Base-by-base conservation (phyloP, 106 monocot species). In the Platanthera guangdongensis region DNA sequence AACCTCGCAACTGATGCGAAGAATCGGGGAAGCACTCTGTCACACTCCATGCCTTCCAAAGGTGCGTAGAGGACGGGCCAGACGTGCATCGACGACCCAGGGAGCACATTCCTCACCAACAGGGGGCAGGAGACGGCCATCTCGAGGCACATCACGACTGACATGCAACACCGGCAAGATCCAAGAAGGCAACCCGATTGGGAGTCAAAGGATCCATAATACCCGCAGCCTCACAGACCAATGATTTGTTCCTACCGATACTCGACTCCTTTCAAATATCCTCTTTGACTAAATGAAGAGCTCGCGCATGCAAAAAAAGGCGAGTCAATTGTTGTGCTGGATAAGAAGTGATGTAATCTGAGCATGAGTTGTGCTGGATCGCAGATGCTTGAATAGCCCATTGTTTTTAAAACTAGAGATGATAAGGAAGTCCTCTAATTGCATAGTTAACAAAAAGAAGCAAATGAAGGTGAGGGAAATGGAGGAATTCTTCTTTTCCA, bases 231-330 rank as follows among this genome's bases (percentile, higher is more conserved):
- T 74, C 49, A 28, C 39, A 71, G 70, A 71, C 71, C 71, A 71
- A 78, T 78, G 78, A 78, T 71, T 32, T 57, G 71, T 78, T 71
- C 78, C 71, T 70, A 71, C 71, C 71, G 54, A 78, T 78, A 78
- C 77, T 77, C 19, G 65, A 77, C 47, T 74, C 72, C 50, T 72
- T 72, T 72, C 72, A 50, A 47, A 72, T 72, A 72, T 49, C 47
- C 46, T 47, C 72, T 14, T 49, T 49, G 45, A 47, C n/a, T 48
- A 47, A 0, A 72, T 46, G 2, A 74, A 52, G 74, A 74, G 74
- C 50, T 6, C 4, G 47, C 50, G 47, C 13, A 46, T 10, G 50
- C 7, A 50, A 72, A 18, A 25, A 72, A 72, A 13, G 72, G 25
- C 25, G 0, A 25, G 25, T 25, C 25, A 25, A 25, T 25, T 25